A percentile compares a stretch with the other conserved stretches of the same genome.
These are phyloP conservation scores for Chlorella sp. DNA, from an alignment of 139 green algal species.

Conservation along the genomic window DNA sequence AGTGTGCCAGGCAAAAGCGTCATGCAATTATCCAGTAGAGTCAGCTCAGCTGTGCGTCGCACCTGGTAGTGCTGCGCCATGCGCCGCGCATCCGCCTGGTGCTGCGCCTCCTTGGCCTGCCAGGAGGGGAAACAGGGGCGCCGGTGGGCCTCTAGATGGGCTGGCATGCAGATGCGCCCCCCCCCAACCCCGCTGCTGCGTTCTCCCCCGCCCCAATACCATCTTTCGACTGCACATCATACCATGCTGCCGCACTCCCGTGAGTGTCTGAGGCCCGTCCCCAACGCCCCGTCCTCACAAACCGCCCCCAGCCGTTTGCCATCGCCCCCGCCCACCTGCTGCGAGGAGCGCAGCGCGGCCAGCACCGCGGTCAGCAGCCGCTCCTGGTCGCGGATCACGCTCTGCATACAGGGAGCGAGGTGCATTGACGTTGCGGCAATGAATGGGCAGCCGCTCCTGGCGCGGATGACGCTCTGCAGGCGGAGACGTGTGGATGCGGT, in stretches of 20 bases:
- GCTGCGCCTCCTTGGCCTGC: constrained; percentile 30
- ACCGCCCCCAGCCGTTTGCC: not conserved
- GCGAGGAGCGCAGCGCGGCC: constrained; percentile 1
- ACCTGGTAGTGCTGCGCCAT: constrained; percentile 36
- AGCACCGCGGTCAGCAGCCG: constrained; percentile 22
- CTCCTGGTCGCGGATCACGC: constrained; percentile 30
- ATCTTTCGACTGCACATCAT: no score
- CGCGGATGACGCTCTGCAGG: no score
- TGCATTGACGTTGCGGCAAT: not conserved
- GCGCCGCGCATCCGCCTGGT: constrained; percentile 28
- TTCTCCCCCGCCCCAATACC: no score
- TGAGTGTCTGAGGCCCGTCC: no score
- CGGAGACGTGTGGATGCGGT: no score
- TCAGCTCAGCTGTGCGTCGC: no score
- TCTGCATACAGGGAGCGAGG: not conserved
- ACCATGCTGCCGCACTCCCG: no score
- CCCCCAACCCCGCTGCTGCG: not conserved
- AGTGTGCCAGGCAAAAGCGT: no score
- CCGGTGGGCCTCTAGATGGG: not conserved
- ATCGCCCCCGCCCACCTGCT: not conserved
- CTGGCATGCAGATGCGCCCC: not conserved
- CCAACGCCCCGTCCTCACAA: no score
- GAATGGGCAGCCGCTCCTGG: no score
- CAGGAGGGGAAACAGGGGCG: not conserved
- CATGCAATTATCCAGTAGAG: no score